Evolutionary conservation across 192 early-diverging fungal genomes (phyloP), one percentile per base, ranked within the genome.

Genomic region (Coemansia sp.): DNA sequence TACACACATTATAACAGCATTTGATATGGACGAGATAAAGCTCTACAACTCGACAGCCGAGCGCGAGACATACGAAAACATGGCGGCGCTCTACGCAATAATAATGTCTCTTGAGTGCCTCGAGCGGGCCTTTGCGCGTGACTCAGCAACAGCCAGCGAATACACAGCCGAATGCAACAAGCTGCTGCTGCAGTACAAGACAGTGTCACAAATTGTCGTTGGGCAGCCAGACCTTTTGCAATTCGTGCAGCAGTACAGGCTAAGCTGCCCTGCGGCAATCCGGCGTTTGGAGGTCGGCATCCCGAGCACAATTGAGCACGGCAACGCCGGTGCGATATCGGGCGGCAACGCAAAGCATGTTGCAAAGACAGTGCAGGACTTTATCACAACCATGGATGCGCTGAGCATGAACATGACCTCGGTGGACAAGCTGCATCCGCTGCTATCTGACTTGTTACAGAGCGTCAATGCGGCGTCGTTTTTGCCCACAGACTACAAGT

Each of bases 301-400:
- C 0, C 96, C 96, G 1, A 90, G 92, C 10, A 98, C 96, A 0
- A 85, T 94, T 33, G 96, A 98, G 66, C 95, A 97, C 80, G 89
- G 85, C 0, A 84, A 83, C 11, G 62, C 37, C 58, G 80, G 37
- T 44, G 55, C 45, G 62, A 67, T 83, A 53, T 62, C 78, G 2
- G 69, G 74, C 0, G 87, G 81, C 47, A 84, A 84, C 7, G 86
- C 86, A n/a, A 90, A 92, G 75, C 79, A 88, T 47, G 86, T 93
- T 17, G 93, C 90, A 0, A 89, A 97, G 62, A 90, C 86, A 2
- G 34, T 78, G 3, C 80, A 90, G 81, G 82, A 82, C 53, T 98
- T 96, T 66, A 96, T 96, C 57, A 98, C 93, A 1, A 78, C 90
- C 0, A 89, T 95, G 89, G 94, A 98, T 71, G 83, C 84, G 9